A percentile compares a stretch with the other conserved stretches of the same genome.
These are phyloP conservation scores for Suaeda aralocaspica DNA, from an alignment of 148 eudicot species.

Conservation along the genomic window DNA sequence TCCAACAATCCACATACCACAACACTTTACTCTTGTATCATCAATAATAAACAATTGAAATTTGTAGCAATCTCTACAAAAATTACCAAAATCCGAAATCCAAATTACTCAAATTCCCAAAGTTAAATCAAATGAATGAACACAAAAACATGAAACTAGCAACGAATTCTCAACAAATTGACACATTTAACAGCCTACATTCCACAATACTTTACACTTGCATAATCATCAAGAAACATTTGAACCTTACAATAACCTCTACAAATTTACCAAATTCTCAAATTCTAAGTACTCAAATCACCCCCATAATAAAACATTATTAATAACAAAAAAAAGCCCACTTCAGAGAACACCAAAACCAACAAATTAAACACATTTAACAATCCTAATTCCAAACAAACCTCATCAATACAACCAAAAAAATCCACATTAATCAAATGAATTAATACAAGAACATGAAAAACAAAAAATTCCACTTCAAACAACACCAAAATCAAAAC, in stretches of 20 bases:
- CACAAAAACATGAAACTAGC: background rate
- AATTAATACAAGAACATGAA: too few species aligned
- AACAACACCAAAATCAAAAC: too few species aligned
- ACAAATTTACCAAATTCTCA: too few species aligned
- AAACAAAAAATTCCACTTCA: too few species aligned
- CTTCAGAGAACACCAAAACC: background rate
- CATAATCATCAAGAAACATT: background rate
- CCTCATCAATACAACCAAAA: background rate
- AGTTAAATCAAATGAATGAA: background rate
- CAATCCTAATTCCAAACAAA: background rate
- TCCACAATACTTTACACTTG: background rate
- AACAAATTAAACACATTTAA: background rate
- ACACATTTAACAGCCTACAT: background rate
- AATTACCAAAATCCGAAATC: background rate
- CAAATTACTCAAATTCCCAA: background rate
- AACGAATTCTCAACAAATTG: background rate
- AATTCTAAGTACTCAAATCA: too few species aligned
- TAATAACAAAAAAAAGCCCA: background rate
- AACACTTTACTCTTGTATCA: background rate
- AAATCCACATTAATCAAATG: background rate
- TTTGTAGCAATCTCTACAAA: background rate
- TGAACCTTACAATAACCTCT: background rate
- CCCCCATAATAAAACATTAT: too few species aligned
- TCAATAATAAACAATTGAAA: background rate
- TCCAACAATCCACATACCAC: slow-evolving; percentile 4